These are phyloP conservation scores for Darksidea phi DNA, from an alignment of 495 filamentous ascomycete species.

Conservation along the genomic window DNA sequence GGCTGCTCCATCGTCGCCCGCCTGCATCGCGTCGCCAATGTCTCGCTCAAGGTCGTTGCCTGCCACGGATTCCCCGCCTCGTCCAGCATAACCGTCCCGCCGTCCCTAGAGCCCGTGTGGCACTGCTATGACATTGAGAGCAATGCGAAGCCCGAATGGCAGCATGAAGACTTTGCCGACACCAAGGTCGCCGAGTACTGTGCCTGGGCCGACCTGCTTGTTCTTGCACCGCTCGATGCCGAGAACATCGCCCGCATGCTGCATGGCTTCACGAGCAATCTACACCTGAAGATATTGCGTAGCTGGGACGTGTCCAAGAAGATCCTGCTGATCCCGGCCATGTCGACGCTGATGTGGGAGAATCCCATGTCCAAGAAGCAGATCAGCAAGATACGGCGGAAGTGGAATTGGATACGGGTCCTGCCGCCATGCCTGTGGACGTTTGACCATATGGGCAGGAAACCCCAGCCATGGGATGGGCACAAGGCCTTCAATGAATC, in stretches of 20 bases:
- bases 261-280: slow-evolving; percentile 69
- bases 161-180: not conserved
- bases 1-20: slow-evolving; percentile 25
- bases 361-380: slow-evolving; percentile 82
- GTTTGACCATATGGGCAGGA: slow-evolving; percentile 50
- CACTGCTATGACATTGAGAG: slow-evolving; percentile 17
- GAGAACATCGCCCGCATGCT: slow-evolving; percentile 81
- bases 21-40: slow-evolving; percentile 23
- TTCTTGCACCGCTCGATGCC: slow-evolving; percentile 80
- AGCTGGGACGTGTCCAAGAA: slow-evolving; percentile 83
- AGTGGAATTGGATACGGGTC: slow-evolving; percentile 79
- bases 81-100: not conserved
- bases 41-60: slow-evolving; percentile 23
- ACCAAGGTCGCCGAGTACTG: slow-evolving; percentile 66
- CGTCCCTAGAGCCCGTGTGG: slow-evolving; percentile 15
- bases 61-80: slow-evolving; percentile 9
- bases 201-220: slow-evolving; percentile 82
- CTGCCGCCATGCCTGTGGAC: slow-evolving; percentile 71
- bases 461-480: slow-evolving; percentile 58
- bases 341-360: slow-evolving; percentile 81
- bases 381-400: slow-evolving; percentile 71
- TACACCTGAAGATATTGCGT: slow-evolving; percentile 70
- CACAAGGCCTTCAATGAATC: slow-evolving; percentile 62
- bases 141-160: not conserved
- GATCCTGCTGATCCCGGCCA: slow-evolving; percentile 76